These are phyloP conservation scores for Aplosporella prunicola DNA, from an alignment of 2,329 filamentous ascomycete genomes.

Conservation along the genomic window DNA sequence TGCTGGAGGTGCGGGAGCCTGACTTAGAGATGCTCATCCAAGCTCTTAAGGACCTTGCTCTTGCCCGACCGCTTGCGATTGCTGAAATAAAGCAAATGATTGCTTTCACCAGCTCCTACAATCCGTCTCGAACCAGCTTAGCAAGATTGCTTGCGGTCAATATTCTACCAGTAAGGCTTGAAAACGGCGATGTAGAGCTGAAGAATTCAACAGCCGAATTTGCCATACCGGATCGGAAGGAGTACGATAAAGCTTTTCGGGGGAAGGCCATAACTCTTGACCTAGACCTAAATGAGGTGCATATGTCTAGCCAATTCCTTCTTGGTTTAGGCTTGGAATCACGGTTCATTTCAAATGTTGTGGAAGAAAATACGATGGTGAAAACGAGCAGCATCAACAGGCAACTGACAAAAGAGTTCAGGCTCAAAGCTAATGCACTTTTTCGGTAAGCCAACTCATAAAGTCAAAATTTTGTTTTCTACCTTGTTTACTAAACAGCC, in stretches of 20 bases:
- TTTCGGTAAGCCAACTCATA: background rate
- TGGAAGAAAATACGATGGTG: background rate
- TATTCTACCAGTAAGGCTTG: background rate
- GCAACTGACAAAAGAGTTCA: background rate
- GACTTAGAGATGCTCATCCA: background rate
- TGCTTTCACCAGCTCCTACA: background rate
- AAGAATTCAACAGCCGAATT: background rate
- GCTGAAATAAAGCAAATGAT: background rate
- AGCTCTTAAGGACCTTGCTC: background rate
- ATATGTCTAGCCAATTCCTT: background rate
- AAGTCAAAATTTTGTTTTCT: too few relatives aligned
- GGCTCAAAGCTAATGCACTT: background rate
- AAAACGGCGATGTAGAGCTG: background rate
- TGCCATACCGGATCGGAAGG: slow-evolving; percentile 1
- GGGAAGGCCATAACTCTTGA: background rate
- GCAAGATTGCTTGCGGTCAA: background rate
- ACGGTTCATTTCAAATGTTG: background rate
- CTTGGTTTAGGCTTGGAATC: background rate
- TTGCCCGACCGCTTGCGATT: background rate
- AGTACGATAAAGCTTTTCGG: background rate
- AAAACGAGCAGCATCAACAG: background rate
- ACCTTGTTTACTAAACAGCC: background rate
- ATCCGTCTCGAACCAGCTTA: background rate
- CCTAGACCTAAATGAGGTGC: background rate
- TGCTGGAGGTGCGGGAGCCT: background rate